A percentile compares a stretch with the other conserved stretches of the same genome.
These are phyloP conservation scores for Penicillium turbatum DNA, from an alignment of 495 filamentous ascomycete species.

Conservation along the genomic window DNA sequence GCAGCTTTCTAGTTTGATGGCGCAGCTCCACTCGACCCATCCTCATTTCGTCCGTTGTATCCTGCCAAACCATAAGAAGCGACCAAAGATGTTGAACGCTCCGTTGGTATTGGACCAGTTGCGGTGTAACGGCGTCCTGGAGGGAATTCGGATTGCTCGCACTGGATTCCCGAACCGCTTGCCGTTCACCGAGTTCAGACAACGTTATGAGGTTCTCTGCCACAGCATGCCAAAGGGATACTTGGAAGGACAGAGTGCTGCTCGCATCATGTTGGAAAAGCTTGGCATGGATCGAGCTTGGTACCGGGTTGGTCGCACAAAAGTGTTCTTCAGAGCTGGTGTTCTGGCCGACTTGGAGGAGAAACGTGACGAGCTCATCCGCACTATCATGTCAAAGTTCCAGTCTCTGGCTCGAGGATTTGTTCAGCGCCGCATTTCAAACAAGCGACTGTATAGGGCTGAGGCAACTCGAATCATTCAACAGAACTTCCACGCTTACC, in stretches of 20 bases:
- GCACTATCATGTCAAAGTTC: constrained; percentile 89
- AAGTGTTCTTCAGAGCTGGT: constrained; percentile 97
- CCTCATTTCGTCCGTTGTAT: constrained; percentile 99
- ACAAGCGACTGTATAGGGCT: constrained; percentile 88
- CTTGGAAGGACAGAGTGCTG: constrained; percentile 80
- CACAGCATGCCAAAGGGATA: constrained; percentile 84
- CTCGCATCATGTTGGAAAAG: constrained; percentile 84
- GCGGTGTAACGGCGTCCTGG: constrained; percentile 95
- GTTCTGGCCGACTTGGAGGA: constrained; percentile 97
- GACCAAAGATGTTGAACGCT: constrained; percentile 86
- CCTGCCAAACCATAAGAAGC: constrained; percentile 96
- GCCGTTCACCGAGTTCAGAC: constrained; percentile 87
- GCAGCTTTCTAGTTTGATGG: constrained; percentile 90
- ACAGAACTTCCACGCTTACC: constrained; percentile 83
- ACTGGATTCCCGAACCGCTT: constrained; percentile 98
- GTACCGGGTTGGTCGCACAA: constrained; percentile 92
- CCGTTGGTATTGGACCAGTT: constrained; percentile 91
- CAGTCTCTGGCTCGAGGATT: constrained; percentile 90
- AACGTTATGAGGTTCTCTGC: constrained; percentile 96
- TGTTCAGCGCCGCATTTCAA: constrained; percentile 76
- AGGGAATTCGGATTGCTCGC: constrained; percentile 94
- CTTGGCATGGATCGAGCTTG: constrained; percentile 77
- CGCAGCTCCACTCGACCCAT: constrained; percentile 91
- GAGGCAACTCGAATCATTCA: constrained; percentile 95
- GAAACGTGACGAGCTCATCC: constrained; percentile 84